phyloP scores from a whole-genome alignment of 2,329 filamentous ascomycete species.

The Fusarium temperatum region DNA sequence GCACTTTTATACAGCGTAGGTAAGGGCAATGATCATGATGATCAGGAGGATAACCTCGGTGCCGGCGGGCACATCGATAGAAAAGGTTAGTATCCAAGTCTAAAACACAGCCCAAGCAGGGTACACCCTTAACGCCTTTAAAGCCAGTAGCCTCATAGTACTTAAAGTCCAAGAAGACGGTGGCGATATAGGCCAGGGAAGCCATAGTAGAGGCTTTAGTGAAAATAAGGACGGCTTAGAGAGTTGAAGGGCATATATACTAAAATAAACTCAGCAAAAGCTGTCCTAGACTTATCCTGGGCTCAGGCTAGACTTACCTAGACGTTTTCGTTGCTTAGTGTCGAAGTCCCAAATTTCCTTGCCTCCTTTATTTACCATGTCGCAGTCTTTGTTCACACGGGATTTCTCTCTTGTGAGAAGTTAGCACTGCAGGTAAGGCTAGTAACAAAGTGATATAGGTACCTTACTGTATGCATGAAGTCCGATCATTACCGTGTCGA shows the following conservation, averaged over 20 bases:
- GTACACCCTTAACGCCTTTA: too few relatives aligned
- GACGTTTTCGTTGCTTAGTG: rapidly evolving
- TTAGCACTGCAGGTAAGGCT: neutral
- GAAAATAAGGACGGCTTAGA: too few relatives aligned
- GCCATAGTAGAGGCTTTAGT: too few relatives aligned
- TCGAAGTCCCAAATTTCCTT: neutral
- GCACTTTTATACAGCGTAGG: rapidly evolving
- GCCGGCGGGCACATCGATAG: too few relatives aligned
- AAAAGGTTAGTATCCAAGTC: too few relatives aligned
- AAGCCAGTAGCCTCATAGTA: too few relatives aligned
- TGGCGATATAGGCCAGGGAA: too few relatives aligned
- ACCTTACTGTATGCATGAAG: neutral
- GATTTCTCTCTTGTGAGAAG: neutral
- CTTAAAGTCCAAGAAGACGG: too few relatives aligned
- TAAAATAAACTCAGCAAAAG: rapidly evolving
- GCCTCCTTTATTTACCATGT: rapidly evolving
- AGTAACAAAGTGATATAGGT: neutral
- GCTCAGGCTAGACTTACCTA: neutral
- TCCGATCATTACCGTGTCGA: neutral
- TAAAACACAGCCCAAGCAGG: too few relatives aligned
- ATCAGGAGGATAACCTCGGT: too few relatives aligned
- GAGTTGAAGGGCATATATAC: neutral
- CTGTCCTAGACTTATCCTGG: neutral
- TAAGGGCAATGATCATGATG: too few relatives aligned
- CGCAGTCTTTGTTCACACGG: neutral